Conservation (phyloP, 805 yeast species). For the Candida pseudoglaebosa region DNA sequence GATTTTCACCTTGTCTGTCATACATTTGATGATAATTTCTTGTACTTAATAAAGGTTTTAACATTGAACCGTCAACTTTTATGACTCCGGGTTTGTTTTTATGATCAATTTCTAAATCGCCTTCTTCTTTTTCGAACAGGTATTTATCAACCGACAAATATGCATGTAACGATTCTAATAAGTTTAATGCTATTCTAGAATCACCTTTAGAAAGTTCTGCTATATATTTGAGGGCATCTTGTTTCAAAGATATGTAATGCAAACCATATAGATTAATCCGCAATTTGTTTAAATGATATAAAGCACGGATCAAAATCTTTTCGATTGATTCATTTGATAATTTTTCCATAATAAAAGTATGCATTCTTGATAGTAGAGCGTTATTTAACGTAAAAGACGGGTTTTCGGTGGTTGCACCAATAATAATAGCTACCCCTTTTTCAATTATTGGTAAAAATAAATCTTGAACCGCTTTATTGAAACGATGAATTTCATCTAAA, state of each 20-base stretch:
- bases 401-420: slow-evolving; percentile 64
- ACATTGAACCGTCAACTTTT: slow-evolving; percentile 32
- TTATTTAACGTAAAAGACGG: slow-evolving; percentile 42
- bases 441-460: slow-evolving; percentile 40
- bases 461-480: slow-evolving; percentile 42
- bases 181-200: slow-evolving; percentile 76
- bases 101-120: slow-evolving; percentile 13
- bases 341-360: slow-evolving; percentile 42
- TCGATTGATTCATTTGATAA: slow-evolving; percentile 28
- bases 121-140: slow-evolving; percentile 16
- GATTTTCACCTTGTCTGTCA: slow-evolving; percentile 86
- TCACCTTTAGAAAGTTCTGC: slow-evolving; percentile 83
- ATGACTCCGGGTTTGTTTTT: slow-evolving; percentile 24
- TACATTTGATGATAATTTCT: slow-evolving; percentile 54
- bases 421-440: slow-evolving; percentile 34
- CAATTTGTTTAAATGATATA: slow-evolving; percentile 50
- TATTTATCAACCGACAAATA: slow-evolving; percentile 36
- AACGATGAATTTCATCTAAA: slow-evolving; percentile 42
- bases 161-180: slow-evolving; percentile 70
- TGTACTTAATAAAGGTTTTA: slow-evolving; percentile 42
- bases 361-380: slow-evolving; percentile 42
- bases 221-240: slow-evolving; percentile 60
- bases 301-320: slow-evolving; percentile 32
- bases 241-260: slow-evolving; percentile 49
- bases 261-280: slow-evolving; percentile 50